Evolutionary conservation across 225 moss, liverwort and hornwort species (phyloP).

Genomic region (Pleurozium schreberi): DNA sequence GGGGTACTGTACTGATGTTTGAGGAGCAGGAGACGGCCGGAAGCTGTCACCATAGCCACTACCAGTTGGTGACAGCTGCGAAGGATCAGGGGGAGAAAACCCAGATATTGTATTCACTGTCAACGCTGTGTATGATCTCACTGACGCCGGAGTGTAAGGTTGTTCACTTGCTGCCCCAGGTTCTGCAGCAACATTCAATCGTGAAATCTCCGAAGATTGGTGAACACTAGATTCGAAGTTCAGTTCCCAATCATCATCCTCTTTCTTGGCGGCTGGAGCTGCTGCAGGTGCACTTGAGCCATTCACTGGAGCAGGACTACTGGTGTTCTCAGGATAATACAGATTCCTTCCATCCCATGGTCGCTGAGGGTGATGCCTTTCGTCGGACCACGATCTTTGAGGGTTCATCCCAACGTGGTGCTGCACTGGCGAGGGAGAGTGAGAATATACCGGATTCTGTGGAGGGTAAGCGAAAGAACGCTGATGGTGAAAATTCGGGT

Average conservation of each 20-base stretch:
- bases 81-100: constrained; percentile 37
- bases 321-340: constrained; percentile 14
- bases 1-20: constrained; percentile 18
- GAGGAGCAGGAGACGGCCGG: constrained; percentile 31
- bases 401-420: constrained; percentile 4
- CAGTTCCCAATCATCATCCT: constrained; percentile 47
- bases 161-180: not conserved
- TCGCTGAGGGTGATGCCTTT: constrained; percentile 17
- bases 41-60: constrained; percentile 56
- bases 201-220: constrained; percentile 19
- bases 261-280: constrained; percentile 28
- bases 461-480: constrained; percentile 21
- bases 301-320: constrained; percentile 4
- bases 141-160: not conserved
- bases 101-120: constrained; percentile 27
- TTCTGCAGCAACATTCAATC: not conserved
- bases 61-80: constrained; percentile 49
- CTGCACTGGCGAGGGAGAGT: constrained; percentile 13
- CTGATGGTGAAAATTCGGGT: constrained; percentile 17
- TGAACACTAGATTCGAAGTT: constrained; percentile 45
- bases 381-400: constrained; percentile 17
- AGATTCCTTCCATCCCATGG: constrained; percentile 26
- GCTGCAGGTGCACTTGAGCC: constrained; percentile 10
- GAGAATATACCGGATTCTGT: constrained; percentile 15
- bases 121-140: constrained; percentile 3